Evolutionary conservation across 1,284 basidiomycete genomes (phyloP), one percentile per base, ranked within the genome.

Genomic region (Apiotrichum porosum): DNA sequence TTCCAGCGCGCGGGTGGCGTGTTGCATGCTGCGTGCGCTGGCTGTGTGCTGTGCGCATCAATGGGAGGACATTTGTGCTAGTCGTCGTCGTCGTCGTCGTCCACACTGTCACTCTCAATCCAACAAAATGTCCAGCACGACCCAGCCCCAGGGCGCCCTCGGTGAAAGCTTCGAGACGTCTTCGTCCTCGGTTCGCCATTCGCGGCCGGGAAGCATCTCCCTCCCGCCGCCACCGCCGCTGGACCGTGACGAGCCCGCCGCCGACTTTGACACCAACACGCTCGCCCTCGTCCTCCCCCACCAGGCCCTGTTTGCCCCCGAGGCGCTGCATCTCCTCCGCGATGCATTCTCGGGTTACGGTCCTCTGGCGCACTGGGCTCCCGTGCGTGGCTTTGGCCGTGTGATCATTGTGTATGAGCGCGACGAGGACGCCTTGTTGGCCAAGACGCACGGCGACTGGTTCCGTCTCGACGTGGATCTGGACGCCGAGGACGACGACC

Each of bases 351-450:
- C 75, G 5, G 67, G 76, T 0, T 90, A 83, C 63, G 92, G 91
- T 15, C 73, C 78, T 24, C 80, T 95, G 17, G 83, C 86, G 61
- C 80, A 85, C 60, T 95, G 90, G 89, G 88, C 86, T 1, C 88
- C 89, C 8, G 72, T 95, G 10, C 80, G 79, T n/a, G 81, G 81
- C 3, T 86, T 94, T 62, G 81, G 82, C 0, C 78, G 91, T 18
- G 84, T 90, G 28, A 81, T 95, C 37, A 72, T 91, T 24, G 88
- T 93, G 0, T 95, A 84, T 65, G 77, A 79, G 22, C 66, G 72
- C 6, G 82, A 84, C 19, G 59, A 58, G 13, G 62, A 58, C 13
- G 73, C 52, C 19, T 66, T 58, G 13, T 56, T 52, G 47, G 75
- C 74, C 40, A 75, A 67, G 56, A 54, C 37, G 44, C 59, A 66